Evolutionary conservation across 169 alveolate genomes (phyloP).

Genomic region (Plasmodium vivax): DNA sequence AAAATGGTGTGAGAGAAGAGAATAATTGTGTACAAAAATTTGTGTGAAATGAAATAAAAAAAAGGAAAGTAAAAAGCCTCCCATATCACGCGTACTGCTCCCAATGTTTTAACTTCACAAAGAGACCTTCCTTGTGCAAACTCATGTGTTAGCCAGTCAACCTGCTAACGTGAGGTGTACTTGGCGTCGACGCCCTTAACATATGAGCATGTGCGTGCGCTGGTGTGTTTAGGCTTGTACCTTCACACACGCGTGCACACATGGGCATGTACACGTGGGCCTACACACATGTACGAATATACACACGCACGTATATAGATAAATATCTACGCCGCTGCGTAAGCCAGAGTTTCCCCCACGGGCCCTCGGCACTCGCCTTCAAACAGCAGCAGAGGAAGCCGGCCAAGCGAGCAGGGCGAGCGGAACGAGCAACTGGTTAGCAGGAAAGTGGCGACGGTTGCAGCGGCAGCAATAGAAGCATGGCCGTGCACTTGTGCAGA

Average conservation of each 20-base stretch:
- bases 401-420: neutral
- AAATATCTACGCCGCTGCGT: neutral
- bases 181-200: neutral
- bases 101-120: neutral
- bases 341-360: neutral
- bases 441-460: neutral
- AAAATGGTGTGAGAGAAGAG: slow-evolving; percentile 25
- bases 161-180: neutral
- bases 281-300: neutral
- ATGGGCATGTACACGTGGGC: neutral
- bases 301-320: neutral
- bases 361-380: neutral
- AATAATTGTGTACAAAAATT: neutral
- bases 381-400: neutral
- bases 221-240: neutral
- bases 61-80: neutral
- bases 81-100: slow-evolving; percentile 14
- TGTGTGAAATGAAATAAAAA: slow-evolving; percentile 1
- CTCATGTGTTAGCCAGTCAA: neutral
- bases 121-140: neutral
- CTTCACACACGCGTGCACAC: neutral
- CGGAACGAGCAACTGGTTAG: neutral
- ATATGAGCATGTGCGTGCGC: neutral
- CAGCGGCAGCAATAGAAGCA: neutral
- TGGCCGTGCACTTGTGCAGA: neutral